These are phyloP conservation scores for Scedosporium boydii DNA, from an alignment of 2,329 filamentous ascomycete genomes.

Conservation along the genomic window DNA sequence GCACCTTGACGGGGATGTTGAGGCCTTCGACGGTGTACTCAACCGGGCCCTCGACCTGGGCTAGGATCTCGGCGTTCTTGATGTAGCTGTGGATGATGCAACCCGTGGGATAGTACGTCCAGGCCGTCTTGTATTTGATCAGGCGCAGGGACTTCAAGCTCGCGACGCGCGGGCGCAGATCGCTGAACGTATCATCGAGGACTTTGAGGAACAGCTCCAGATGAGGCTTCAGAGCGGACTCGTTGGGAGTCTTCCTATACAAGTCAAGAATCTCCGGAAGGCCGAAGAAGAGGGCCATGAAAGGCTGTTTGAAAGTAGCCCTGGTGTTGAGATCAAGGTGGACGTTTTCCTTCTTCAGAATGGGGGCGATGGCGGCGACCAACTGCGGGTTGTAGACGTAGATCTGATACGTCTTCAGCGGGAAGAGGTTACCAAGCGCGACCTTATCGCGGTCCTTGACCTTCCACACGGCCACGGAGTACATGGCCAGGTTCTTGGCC, in stretches of 20 bases:
- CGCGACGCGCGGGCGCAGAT: constrained; percentile 24
- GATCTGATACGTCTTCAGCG: constrained; percentile 29
- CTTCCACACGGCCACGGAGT: constrained; percentile 37
- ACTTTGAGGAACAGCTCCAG: constrained; percentile 29
- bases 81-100: constrained; percentile 28
- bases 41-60: constrained; percentile 23
- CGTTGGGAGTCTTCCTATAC: constrained; percentile 15
- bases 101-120: constrained; percentile 33
- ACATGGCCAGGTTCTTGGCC: constrained; percentile 24
- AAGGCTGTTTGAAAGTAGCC: constrained; percentile 27
- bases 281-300: constrained; percentile 32
- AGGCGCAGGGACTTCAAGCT: constrained; percentile 26
- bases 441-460: constrained; percentile 31
- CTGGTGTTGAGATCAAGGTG: constrained; percentile 26
- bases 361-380: constrained; percentile 30
- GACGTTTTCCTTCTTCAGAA: constrained; percentile 30
- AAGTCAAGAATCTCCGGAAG: constrained; percentile 29
- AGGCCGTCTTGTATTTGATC: constrained; percentile 30
- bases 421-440: constrained; percentile 25
- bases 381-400: constrained; percentile 32
- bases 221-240: constrained; percentile 23
- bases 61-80: constrained; percentile 30
- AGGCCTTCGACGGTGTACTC: constrained; percentile 18
- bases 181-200: constrained; percentile 32
- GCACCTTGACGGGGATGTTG: constrained; percentile 20